These are phyloP conservation scores for Ceratocystis cubensis DNA, from an alignment of 2,329 filamentous ascomycete genomes.

Conservation along the genomic window DNA sequence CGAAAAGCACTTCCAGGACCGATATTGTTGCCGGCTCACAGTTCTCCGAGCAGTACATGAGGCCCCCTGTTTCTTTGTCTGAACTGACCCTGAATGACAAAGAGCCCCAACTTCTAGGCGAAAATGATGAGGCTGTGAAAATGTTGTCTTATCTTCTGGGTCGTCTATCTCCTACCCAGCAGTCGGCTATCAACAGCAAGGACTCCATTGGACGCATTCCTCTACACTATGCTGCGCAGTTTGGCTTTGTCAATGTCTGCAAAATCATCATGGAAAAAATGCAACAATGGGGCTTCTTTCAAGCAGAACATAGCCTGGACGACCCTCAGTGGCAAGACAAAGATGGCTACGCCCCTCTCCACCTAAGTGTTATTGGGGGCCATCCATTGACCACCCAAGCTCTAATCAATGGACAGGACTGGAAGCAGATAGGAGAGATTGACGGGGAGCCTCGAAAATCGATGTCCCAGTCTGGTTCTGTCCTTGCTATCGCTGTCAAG, in stretches of 20 bases:
- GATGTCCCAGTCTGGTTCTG: conserved; percentile 73
- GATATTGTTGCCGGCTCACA: conserved; percentile 19
- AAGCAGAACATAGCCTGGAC: conserved; percentile 76
- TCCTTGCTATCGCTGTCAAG: conserved; percentile 76
- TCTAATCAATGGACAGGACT: conserved; percentile 68
- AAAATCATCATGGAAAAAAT: conserved; percentile 77
- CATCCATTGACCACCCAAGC: conserved; percentile 75
- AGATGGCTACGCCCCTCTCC: conserved; percentile 80
- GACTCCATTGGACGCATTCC: conserved; percentile 76
- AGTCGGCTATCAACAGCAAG: conserved; percentile 50
- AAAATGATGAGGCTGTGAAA: conserved; percentile 64
- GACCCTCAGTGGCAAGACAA: conserved; percentile 79
- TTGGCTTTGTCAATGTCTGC: conserved; percentile 84
- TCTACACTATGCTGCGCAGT: conserved; percentile 87
- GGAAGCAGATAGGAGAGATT: conserved; percentile 47
- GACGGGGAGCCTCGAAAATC: conserved; percentile 51
- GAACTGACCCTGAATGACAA: conserved; percentile 47
- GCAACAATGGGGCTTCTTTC: conserved; percentile 78
- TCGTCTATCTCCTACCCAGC: conserved; percentile 54
- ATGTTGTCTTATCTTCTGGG: conserved; percentile 54
- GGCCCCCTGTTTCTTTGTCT: conserved; percentile 35
- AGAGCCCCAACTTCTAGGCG: conserved; percentile 52
- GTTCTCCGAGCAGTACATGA: conserved; percentile 50
- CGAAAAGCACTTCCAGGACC: conserved; percentile 34
- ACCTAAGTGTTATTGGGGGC: conserved; percentile 83